Conservation (phyloP, 2,329 filamentous ascomycete species). For the Fusarium verrucosum region DNA sequence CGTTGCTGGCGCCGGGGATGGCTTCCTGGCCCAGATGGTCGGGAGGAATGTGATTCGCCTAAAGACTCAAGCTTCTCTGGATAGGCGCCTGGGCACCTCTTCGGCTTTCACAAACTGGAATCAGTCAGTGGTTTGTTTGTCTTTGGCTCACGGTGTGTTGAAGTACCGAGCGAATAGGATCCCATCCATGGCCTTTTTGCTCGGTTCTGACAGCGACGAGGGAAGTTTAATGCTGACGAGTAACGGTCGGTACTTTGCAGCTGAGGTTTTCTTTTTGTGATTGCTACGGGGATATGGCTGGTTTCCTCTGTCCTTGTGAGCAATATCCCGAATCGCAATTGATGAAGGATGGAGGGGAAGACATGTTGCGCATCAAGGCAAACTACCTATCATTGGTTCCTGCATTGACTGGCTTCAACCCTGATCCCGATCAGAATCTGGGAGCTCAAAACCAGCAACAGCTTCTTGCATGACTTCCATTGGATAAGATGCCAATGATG, state of each 20-base stretch:
- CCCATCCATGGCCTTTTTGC: constrained; percentile 18
- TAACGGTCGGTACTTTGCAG: constrained; percentile 18
- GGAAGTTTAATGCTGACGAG: constrained; percentile 35
- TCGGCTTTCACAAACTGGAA: constrained; percentile 20
- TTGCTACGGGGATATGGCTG: constrained; percentile 24
- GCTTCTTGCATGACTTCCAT: not conserved
- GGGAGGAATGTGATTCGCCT: constrained; percentile 46
- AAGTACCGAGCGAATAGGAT: constrained; percentile 44
- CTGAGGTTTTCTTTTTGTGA: constrained; percentile 9
- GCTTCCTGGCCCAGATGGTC: constrained; percentile 43
- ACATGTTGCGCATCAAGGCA: constrained; percentile 6
- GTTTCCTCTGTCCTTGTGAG: constrained; percentile 13
- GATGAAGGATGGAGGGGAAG: constrained; percentile 6
- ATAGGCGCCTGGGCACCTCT: constrained; percentile 26
- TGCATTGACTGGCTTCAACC: constrained; percentile 14
- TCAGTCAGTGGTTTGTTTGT: constrained; percentile 11
- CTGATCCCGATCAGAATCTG: constrained; percentile 18
- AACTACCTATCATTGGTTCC: constrained; percentile 17
- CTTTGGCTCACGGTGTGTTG: constrained; percentile 33
- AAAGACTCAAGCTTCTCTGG: constrained; percentile 21
- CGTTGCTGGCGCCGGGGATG: constrained; percentile 42
- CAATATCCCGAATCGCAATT: not conserved
- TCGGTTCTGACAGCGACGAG: constrained; percentile 31
- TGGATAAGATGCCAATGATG: constrained; percentile 1
- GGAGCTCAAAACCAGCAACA: constrained; percentile 5